Evolutionary conservation across 2,329 filamentous ascomycete species (phyloP).

Genomic region (Sclerotinia sclerotiorum): DNA sequence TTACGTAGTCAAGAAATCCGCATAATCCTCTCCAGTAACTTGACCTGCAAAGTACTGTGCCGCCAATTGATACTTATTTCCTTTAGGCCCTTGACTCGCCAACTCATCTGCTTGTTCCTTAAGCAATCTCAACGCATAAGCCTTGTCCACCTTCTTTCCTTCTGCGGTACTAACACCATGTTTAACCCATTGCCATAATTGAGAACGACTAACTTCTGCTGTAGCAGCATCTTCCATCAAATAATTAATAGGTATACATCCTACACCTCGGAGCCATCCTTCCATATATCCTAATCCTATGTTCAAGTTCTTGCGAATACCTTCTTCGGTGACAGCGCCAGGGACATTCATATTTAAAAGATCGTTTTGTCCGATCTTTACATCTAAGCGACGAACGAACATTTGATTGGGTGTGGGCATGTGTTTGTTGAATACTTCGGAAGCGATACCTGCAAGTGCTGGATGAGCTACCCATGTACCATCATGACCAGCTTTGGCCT

Average conservation of each 20-base stretch:
- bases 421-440: conserved; percentile 93
- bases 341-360: conserved; percentile 98
- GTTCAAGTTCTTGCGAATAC: conserved; percentile 96
- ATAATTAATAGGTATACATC: conserved; percentile 96
- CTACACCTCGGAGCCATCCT: conserved; percentile 91
- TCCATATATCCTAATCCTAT: conserved; percentile 99
- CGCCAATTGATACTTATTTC: conserved; percentile 88
- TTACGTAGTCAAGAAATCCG: conserved; percentile 88
- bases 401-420: conserved; percentile 99
- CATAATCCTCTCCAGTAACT: conserved; percentile 96
- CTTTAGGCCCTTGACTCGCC: conserved; percentile 71
- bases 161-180: conserved; percentile 74
- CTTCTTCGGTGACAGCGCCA: conserved; percentile 85
- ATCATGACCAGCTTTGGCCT: conserved; percentile 93
- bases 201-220: conserved; percentile 88
- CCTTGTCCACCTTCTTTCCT: conserved; percentile 91
- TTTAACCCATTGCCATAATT: conserved; percentile 95
- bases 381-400: conserved; percentile 85
- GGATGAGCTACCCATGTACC: conserved; percentile 97
- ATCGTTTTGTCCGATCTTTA: conserved; percentile 81
- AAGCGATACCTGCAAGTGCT: conserved; percentile 81
- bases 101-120: conserved; percentile 81
- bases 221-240: conserved; percentile 98
- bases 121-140: conserved; percentile 81
- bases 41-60: conserved; percentile 90